Base-by-base conservation (phyloP, 83 land plant species). In the Diphasiastrum complanatum region DNA sequence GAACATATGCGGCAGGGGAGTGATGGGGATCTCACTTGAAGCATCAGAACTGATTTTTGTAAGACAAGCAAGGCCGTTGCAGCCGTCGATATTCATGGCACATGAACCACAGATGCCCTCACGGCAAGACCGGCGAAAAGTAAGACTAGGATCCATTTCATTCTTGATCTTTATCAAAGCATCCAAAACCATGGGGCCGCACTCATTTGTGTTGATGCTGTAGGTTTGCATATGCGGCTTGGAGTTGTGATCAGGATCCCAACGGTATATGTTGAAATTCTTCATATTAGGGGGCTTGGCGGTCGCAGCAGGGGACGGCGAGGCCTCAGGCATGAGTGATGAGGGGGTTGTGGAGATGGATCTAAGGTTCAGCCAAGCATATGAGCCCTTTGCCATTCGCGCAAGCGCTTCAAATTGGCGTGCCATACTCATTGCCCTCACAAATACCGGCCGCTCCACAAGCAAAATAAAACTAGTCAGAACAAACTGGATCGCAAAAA, bases 101-200 rank as follows among this genome's bases (percentile, higher is more conserved):
- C 91, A 90, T 29, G 96, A 90, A 5, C 96, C 96, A 49, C 96
- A 90, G 45, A 90, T 90, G 8, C 90, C 96, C 65, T 89, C 96
- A n/a, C 91, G 74, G 72, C 91, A 89, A n/a, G 91, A 85, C 0
- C 96, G 78, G 29, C 96, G 80, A 67, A 85, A 89, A 2, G 91
- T 81, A 33, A 89, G 73, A 18, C 83, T 37, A 3, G 89, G 80
- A 25, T 88, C 95, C 64, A 76, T 63, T 71, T 88, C 95, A 63
- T 82, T 88, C 77, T 88, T 88, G 63, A 88, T 84, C 76, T 88
- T 88, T 65, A 82, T 73, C 34, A 84, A 85, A n/a, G 89, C 89
- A 64, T 88, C 95, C 60, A 88, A 85, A 5, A 89, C 87, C 95
- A 87, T 87, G 26, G 93, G 93, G 2, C 93, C 89, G 50, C 93